phyloP scores from a whole-genome alignment of 495 filamentous ascomycete genomes.

The Halenospora varia region DNA sequence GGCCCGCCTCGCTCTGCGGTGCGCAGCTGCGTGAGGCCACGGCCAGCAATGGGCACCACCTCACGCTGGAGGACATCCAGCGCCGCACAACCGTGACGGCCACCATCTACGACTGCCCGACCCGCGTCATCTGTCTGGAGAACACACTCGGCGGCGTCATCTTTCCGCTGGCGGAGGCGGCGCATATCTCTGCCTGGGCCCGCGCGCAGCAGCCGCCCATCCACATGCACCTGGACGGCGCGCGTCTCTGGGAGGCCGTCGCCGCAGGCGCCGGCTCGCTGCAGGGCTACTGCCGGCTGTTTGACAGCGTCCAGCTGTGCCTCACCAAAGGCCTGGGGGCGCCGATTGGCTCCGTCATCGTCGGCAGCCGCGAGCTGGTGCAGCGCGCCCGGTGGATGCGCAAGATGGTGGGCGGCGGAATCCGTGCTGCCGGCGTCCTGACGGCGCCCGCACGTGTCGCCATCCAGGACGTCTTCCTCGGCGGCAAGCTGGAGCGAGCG shows the following conservation, averaged over 20 bases:
- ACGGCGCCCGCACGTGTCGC: slow-evolving; percentile 53
- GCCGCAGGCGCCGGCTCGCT: slow-evolving; percentile 55
- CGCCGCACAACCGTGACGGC: slow-evolving; percentile 43
- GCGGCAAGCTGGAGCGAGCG: slow-evolving; percentile 54
- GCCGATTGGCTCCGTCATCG: slow-evolving; percentile 74
- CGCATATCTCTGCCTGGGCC: slow-evolving; percentile 63
- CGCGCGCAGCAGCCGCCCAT: slow-evolving; percentile 57
- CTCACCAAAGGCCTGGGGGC: slow-evolving; percentile 88
- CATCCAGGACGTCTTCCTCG: slow-evolving; percentile 57
- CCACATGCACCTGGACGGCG: slow-evolving; percentile 78
- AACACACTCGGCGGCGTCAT: slow-evolving; percentile 77
- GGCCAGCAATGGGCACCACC: slow-evolving; percentile 60
- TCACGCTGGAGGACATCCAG: slow-evolving; percentile 73
- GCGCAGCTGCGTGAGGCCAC: slow-evolving; percentile 52
- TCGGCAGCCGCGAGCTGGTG: slow-evolving; percentile 60
- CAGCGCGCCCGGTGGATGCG: slow-evolving; percentile 69
- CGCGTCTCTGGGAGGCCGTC: slow-evolving; percentile 74
- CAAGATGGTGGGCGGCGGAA: slow-evolving; percentile 78
- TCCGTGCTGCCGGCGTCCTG: slow-evolving; percentile 62
- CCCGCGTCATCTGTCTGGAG: slow-evolving; percentile 72
- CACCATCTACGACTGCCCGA: slow-evolving; percentile 64
- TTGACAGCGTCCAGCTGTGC: slow-evolving; percentile 80
- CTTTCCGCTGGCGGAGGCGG: slow-evolving; percentile 65
- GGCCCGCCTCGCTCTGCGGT: slow-evolving; percentile 53
- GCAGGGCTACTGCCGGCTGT: slow-evolving; percentile 59